These are phyloP conservation scores for Kodamaea fungicola DNA, from an alignment of 1,139 yeast species.

Conservation along the genomic window DNA sequence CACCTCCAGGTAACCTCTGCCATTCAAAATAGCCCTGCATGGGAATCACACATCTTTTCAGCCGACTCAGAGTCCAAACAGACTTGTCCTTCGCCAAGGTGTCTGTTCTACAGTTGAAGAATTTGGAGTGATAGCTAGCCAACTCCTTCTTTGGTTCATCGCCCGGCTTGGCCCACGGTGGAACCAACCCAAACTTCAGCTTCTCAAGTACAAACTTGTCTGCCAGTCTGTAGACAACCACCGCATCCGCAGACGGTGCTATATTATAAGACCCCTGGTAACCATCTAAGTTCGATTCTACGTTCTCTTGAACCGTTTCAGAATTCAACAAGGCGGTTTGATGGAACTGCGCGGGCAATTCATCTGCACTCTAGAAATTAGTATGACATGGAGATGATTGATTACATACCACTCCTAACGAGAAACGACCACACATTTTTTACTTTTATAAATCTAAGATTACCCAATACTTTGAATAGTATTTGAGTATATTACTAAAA, in stretches of 20 bases:
- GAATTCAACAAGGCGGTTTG: constrained; percentile 17
- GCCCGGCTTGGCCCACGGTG: constrained; percentile 39
- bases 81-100: constrained; percentile 40
- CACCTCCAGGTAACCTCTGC: constrained; percentile 35
- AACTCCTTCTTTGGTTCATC: constrained; percentile 27
- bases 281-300: constrained; percentile 6
- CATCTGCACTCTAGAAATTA: constrained; percentile 23
- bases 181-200: constrained; percentile 44
- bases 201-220: constrained; percentile 28
- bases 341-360: constrained; percentile 30
- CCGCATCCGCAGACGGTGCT: constrained; percentile 38
- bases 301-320: constrained; percentile 1
- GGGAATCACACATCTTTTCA: constrained; percentile 65
- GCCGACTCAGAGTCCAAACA: constrained; percentile 49
- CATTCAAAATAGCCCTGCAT: constrained; percentile 87
- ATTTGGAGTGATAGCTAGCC: constrained; percentile 27
- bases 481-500: too few species aligned
- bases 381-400: constrained; percentile 1
- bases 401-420: constrained; percentile 38
- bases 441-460: too few species aligned
- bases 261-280: constrained; percentile 34
- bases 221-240: constrained; percentile 26
- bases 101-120: constrained; percentile 66
- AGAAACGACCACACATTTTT: constrained; percentile 50
- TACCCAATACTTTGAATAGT: too few species aligned